These are phyloP conservation scores for Ogataea henricii DNA, from an alignment of 805 yeast species.

Conservation along the genomic window DNA sequence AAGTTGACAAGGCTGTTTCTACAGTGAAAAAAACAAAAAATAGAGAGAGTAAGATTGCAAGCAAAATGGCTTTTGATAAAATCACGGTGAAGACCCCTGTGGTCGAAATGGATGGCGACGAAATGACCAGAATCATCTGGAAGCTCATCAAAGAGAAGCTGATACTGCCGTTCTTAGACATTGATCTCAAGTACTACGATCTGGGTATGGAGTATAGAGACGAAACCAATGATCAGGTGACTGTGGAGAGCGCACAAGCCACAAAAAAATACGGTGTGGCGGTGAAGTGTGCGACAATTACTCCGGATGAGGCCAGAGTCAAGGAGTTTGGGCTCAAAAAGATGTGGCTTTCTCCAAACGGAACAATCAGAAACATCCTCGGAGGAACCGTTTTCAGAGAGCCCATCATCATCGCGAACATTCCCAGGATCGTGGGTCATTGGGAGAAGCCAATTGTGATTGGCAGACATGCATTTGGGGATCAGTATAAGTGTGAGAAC, in stretches of 20 bases:
- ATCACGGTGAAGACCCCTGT: slow-evolving; percentile 84
- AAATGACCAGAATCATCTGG: slow-evolving; percentile 97
- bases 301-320: slow-evolving; percentile 97
- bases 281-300: slow-evolving; percentile 96
- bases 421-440: slow-evolving; percentile 85
- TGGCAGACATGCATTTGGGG: slow-evolving; percentile 97
- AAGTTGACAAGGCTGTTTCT: too few relatives aligned
- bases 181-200: slow-evolving; percentile 90
- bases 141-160: slow-evolving; percentile 81
- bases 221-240: slow-evolving; percentile 83
- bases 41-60: background rate
- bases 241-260: slow-evolving; percentile 87
- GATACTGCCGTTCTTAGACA: slow-evolving; percentile 80
- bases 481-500: slow-evolving; percentile 94
- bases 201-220: slow-evolving; percentile 86
- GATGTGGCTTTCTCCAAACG: slow-evolving; percentile 98
- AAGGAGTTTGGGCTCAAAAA: slow-evolving; percentile 86
- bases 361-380: slow-evolving; percentile 91
- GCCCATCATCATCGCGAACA: slow-evolving; percentile 84
- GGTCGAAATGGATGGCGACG: slow-evolving; percentile 98
- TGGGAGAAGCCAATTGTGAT: slow-evolving; percentile 96
- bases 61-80: slow-evolving; percentile 42
- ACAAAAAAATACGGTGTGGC: slow-evolving; percentile 88
- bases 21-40: too few relatives aligned
- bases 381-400: slow-evolving; percentile 98